Evolutionary conservation across 345 rosid species (phyloP), one percentile per base, ranked within the genome.

Genomic region (Hevea brasiliensis): DNA sequence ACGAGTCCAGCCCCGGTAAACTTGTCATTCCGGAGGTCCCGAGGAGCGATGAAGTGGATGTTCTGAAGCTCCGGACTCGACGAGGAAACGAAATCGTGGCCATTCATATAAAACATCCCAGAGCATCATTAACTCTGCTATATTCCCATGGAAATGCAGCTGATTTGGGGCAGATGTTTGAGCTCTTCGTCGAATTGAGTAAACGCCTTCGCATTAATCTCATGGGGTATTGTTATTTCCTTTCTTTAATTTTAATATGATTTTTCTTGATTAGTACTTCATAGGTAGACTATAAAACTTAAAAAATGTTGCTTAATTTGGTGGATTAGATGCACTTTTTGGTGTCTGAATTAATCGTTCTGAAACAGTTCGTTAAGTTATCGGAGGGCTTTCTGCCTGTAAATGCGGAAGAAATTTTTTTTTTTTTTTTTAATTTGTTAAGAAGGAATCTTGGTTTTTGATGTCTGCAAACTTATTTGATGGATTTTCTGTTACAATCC

Each of bases 111-210:
- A 88, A 80, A 70, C 97, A 95, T 67, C 88, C 92, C 0, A 90
- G 85, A 75, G 90, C 99, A 41, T 72, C 88, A 13, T 84, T 85
- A 29, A 95, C 98, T 17, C 56, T 95, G 72, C 81, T 95, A 47
- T 92, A 95, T 81, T 95, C 99, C 40, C 99, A 95, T 70, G 99
- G 99, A 40, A 95, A 95, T 86, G 99, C 99, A 1, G 99, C 99
- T 57, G 98, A 95, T 80, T 81, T 95, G 75, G 98, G 98, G 0
- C 99, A 95, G 72, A 89, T 95, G 97, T 86, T 85, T 73, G 98
- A 95, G 82, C 97, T 95, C 32, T 95, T 95, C 64, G 88, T 89
- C 45, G 97, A 92, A 80, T 84, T 95, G 58, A 85, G 92, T 74
- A 87, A 85, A 77, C 98, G 92, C 51, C 93, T 95, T 68, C 89